These are phyloP conservation scores for Colletotrichum kahawae DNA, from an alignment of 2,329 filamentous ascomycete species.

Conservation along the genomic window DNA sequence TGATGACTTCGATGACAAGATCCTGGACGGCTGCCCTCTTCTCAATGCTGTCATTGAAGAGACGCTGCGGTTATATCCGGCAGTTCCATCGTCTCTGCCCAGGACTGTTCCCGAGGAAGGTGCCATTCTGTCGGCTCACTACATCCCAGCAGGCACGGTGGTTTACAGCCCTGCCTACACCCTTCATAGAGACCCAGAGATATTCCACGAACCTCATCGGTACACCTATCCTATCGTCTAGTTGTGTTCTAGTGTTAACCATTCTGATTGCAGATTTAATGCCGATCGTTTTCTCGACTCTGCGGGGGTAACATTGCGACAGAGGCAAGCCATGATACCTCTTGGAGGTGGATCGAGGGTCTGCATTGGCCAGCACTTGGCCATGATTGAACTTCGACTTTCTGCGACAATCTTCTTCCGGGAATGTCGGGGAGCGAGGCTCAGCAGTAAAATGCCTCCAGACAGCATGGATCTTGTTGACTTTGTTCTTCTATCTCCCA, in stretches of 20 bases:
- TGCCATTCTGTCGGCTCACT: slow-evolving; percentile 39
- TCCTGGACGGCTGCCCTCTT: slow-evolving; percentile 40
- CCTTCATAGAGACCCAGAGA: slow-evolving; percentile 45
- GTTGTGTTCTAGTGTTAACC: fast-evolving
- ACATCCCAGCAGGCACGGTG: slow-evolving; percentile 41
- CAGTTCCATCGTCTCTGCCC: slow-evolving; percentile 43
- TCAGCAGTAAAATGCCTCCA: slow-evolving; percentile 36
- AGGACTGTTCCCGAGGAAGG: slow-evolving; percentile 44
- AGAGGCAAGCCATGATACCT: slow-evolving; percentile 54
- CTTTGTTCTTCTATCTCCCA: slow-evolving; percentile 37
- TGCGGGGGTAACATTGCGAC: slow-evolving; percentile 26
- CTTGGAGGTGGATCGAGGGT: slow-evolving; percentile 53
- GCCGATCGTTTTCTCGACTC: not conserved
- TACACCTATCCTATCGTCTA: not conserved
- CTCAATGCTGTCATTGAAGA: slow-evolving; percentile 51
- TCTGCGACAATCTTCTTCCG: slow-evolving; percentile 57
- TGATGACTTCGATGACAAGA: slow-evolving; percentile 31
- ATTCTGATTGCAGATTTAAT: slow-evolving; percentile 16
- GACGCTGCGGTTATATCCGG: slow-evolving; percentile 46
- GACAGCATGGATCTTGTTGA: slow-evolving; percentile 37
- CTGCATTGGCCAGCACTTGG: slow-evolving; percentile 65
- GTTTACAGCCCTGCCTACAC: slow-evolving; percentile 50
- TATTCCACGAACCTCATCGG: slow-evolving; percentile 45
- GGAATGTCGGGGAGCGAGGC: slow-evolving; percentile 41
- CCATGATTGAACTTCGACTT: slow-evolving; percentile 59